Evolutionary conservation across 371 early-diverging fungal species (phyloP).

Genomic region (Syncephalis plumigaleata): DNA sequence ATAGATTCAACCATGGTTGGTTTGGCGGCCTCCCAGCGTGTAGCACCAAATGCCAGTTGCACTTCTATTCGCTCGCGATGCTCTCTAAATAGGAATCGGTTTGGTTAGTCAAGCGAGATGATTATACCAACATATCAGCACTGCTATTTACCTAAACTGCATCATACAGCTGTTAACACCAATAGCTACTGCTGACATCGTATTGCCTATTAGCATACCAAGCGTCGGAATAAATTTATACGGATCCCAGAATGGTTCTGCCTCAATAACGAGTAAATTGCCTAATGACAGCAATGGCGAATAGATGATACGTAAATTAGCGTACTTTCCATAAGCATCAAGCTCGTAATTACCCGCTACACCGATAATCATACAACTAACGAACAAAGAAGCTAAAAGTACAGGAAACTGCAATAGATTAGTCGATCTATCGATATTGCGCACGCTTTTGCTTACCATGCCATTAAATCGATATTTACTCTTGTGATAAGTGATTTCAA

Average conservation of each 20-base stretch:
- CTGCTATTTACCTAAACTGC: conserved; percentile 5
- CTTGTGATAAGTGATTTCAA: conserved; percentile 7
- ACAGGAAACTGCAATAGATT: conserved; percentile 5
- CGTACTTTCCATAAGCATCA: no score
- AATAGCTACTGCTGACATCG: conserved; percentile 69
- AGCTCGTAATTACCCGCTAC: conserved; percentile 7
- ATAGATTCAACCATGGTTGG: conserved; percentile 57
- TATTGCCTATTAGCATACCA: conserved; percentile 74
- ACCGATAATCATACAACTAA: conserved; percentile 6
- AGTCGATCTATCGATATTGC: not conserved
- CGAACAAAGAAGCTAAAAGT: conserved; percentile 2
- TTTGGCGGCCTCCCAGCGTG: conserved; percentile 67
- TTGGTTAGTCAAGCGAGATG: no score
- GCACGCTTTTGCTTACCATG: conserved; percentile 6
- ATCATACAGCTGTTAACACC: conserved; percentile 16
- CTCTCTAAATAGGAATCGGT: conserved; percentile 12
- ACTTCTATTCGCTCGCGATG: conserved; percentile 58
- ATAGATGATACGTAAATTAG: no score
- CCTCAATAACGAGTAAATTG: conserved; percentile 1
- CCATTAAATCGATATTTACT: conserved; percentile 5
- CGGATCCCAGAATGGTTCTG: conserved; percentile 49
- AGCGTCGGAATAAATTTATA: conserved; percentile 74
- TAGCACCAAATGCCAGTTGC: conserved; percentile 63
- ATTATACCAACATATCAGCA: no score
- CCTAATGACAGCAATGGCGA: conserved; percentile 2